A percentile compares a stretch with the other conserved stretches of the same genome.
Evolutionary conservation across 305 asterid species (phyloP).

Genomic region (Fraxinus sp.): DNA sequence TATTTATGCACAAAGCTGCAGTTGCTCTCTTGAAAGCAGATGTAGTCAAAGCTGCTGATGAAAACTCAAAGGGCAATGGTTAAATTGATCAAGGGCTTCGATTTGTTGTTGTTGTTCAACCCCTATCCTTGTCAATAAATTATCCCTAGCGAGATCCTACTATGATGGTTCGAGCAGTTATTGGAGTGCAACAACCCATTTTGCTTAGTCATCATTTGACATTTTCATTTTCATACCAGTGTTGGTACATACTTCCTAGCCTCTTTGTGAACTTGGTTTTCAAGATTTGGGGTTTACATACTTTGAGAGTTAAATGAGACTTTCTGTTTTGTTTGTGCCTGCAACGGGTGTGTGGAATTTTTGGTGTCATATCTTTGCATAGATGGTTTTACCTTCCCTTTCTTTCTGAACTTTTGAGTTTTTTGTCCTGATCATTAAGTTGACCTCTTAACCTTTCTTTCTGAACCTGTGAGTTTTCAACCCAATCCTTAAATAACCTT

Average conservation of each 20-base stretch:
- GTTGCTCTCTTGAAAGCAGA: slow-evolving; percentile 78
- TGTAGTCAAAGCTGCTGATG: slow-evolving; percentile 54
- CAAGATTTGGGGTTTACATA: slow-evolving; percentile 25
- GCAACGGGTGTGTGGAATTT: slow-evolving; percentile 33
- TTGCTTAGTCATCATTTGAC: slow-evolving; percentile 37
- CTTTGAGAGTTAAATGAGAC: slow-evolving; percentile 25
- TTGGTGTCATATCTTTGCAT: slow-evolving; percentile 45
- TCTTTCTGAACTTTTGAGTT: neutral
- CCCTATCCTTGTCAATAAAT: slow-evolving; percentile 17
- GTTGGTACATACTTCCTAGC: slow-evolving; percentile 42
- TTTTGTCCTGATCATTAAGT: neutral
- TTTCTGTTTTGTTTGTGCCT: slow-evolving; percentile 29
- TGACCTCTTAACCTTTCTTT: neutral
- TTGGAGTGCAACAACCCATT: slow-evolving; percentile 29
- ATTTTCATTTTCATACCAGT: slow-evolving; percentile 25
- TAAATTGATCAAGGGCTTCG: slow-evolving; percentile 24
- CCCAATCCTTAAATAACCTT: neutral
- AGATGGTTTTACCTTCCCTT: slow-evolving; percentile 28
- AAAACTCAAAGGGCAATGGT: slow-evolving; percentile 29
- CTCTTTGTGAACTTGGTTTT: slow-evolving; percentile 28
- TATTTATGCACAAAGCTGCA: slow-evolving; percentile 76
- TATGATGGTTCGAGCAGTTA: slow-evolving; percentile 33
- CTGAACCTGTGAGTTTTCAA: neutral
- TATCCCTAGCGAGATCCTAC: slow-evolving; percentile 16
- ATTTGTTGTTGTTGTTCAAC: neutral